phyloP scores from a whole-genome alignment of 1,139 yeast genomes.

The Geotrichum restrictum region DNA sequence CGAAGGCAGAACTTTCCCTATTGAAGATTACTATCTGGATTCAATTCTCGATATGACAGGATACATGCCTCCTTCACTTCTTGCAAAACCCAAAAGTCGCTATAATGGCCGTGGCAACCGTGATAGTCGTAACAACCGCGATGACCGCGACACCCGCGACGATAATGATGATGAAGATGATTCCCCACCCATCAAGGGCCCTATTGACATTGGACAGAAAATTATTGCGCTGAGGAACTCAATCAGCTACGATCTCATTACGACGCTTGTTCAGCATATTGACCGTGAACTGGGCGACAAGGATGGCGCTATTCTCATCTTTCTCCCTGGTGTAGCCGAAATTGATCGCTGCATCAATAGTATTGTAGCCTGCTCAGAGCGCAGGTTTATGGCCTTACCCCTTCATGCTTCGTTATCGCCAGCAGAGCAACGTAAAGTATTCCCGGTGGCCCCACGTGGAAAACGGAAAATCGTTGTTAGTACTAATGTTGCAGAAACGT shows the following conservation, averaged over 20 bases:
- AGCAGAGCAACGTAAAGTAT: conserved; percentile 74
- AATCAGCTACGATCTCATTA: conserved; percentile 69
- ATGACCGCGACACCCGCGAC: too few species aligned
- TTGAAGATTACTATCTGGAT: conserved; percentile 68
- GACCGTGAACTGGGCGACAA: conserved; percentile 48
- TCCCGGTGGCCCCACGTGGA: conserved; percentile 50
- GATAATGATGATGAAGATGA: conserved; percentile 29
- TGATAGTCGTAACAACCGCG: too few species aligned
- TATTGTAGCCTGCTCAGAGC: conserved; percentile 34
- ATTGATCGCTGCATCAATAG: conserved; percentile 52
- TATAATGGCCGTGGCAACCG: too few species aligned
- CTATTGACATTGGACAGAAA: conserved; percentile 34
- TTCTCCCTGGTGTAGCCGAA: conserved; percentile 89
- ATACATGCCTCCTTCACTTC: conserved; percentile 27
- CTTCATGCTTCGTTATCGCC: conserved; percentile 84
- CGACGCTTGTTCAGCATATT: conserved; percentile 51
- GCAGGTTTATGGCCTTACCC: conserved; percentile 51
- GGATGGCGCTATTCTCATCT: conserved; percentile 73
- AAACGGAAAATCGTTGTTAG: conserved; percentile 79
- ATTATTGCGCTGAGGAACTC: conserved; percentile 42
- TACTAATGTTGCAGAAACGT: conserved; percentile 79
- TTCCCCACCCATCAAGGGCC: neutral
- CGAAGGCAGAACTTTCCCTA: conserved; percentile 92
- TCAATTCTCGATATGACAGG: conserved; percentile 54
- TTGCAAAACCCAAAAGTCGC: neutral